Evolutionary conservation across 768 basidiomycete species (phyloP), one percentile per base, ranked within the genome.

Genomic region (Mycena metata): DNA sequence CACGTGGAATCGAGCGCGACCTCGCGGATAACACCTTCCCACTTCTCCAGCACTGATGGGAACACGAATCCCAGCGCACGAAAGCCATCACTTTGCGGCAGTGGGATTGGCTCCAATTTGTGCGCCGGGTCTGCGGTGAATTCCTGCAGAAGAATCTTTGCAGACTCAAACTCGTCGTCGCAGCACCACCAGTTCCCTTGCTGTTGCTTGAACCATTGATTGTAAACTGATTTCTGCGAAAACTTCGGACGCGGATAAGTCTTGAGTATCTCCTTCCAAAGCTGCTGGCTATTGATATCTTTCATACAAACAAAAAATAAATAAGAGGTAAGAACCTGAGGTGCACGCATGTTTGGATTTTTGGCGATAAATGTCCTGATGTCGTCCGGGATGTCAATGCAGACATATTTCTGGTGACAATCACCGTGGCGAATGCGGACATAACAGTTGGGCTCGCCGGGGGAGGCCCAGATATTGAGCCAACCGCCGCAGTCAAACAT

Each of bases 1-100:
- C 74, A 76, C 5, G 70, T 66, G 11, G 74, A 76, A 54, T 76
- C 75, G 24, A 76, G 43, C 7, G 69, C 65, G 41, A 72, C 58
- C 52, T 76, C 75, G 19, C 71, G 65, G 10, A 75, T 69, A 16
- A 54, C 26, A 23, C 57, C 64, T 1, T 46, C 50, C 71, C 73
- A 76, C 47, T 66, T 65, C 13, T 35, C 30, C 7, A 76, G 11
- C 5, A 73, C 21, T 3, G 57, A 68, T n/a, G 71, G 73, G 57
- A 66, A 49, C 2, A 49, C 47, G 36, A 66, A 66, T 8, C 39
- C 65, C 17, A 66, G 23, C 2, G 57, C 65, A 3, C 39, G 47
- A 17, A 41, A 60, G 15, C 55, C 49, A 15, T 46, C 50, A 42
- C n/a, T 49, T 16, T 66, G 49, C 6, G 65, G 65, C 58, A 66